Base-by-base conservation (phyloP, 1,284 basidiomycete genomes). In the Exobasidium cylindrosporum region DNA sequence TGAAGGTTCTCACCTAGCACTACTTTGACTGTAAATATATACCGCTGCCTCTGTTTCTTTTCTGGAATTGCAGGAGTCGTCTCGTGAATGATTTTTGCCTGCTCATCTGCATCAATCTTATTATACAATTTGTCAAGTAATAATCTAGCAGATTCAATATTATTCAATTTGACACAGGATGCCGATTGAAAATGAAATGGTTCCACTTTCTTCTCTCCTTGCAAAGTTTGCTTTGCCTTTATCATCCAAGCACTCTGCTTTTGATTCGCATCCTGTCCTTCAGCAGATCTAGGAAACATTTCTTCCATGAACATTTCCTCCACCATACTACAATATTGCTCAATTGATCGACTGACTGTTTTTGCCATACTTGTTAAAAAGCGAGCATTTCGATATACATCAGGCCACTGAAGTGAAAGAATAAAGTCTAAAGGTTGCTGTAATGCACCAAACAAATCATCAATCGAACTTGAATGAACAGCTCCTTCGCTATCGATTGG, bases 121-220 rank as follows among this genome's bases (percentile, higher is more conserved):
- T 85, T 87, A 81, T 97, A 98, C 84, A 98, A 89, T 72, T 89
- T 90, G 80, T 99, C 96, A 59, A 99, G 84, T 58, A 96, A 84
- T 62, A 87, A 87, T 11, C 94, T 86, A 0, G 94, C 93, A 1
- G 91, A 89, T 73, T 96, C 93, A 67, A 98, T 89, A 78, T 98
- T 97, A 83, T 99, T 98, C 53, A 98, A 85, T 82, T 97, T 97
- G 74, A 98, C 91, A 76, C 95, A 97, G 0, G 92, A 93, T 14
- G 81, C 86, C 0, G 92, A 85, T 58, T 88, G 88, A 83, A 99
- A 97, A 74, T 94, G 91, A 84, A 96, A 98, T 4, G 91, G 89
- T 73, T 92, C 89, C 54, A 91, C 85, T 80, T 91, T 92, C 83
- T 91, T 92, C 81, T 97, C 92, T 23, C 89, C 88, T 63, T 88